Evolutionary conservation across 1,284 basidiomycete species (phyloP).

Genomic region (Tetrapyrgos nigripes): DNA sequence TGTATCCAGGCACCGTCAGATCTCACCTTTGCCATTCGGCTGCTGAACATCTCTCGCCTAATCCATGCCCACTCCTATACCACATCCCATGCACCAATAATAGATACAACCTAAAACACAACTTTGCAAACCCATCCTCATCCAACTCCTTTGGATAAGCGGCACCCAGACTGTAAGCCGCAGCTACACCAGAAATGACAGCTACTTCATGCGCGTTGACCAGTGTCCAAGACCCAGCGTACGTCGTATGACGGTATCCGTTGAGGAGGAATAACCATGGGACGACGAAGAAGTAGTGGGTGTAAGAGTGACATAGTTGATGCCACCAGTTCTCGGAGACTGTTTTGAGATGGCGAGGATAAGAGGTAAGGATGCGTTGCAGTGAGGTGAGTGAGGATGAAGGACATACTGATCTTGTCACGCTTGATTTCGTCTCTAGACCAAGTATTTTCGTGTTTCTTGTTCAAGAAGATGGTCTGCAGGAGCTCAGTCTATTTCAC

Average conservation of each 20-base stretch:
- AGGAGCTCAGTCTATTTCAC: not conserved
- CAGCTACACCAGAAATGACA: conserved; percentile 23
- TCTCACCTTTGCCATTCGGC: too few species aligned
- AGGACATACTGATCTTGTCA: conserved; percentile 17
- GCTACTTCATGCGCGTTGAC: conserved; percentile 27
- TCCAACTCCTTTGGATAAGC: conserved; percentile 17
- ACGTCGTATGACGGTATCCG: conserved; percentile 10
- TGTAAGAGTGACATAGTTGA: conserved; percentile 22
- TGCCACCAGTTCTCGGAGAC: conserved; percentile 22
- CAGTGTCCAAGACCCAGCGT: conserved; percentile 22
- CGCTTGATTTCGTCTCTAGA: conserved; percentile 19
- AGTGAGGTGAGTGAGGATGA: not conserved
- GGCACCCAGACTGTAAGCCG: conserved; percentile 21
- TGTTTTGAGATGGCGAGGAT: not conserved
- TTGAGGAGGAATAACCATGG: conserved; percentile 18
- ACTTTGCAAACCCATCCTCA: conserved; percentile 17
- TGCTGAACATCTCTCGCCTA: too few species aligned
- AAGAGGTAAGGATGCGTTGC: not conserved
- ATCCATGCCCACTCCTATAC: conserved; percentile 2
- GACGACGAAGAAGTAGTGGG: conserved; percentile 22
- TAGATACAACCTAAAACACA: conserved; percentile 24
- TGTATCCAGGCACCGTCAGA: too few species aligned
- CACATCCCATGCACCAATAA: conserved; percentile 19
- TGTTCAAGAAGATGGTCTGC: conserved; percentile 25
- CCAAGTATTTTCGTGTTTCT: conserved; percentile 19